Percentiles rank a stretch among this genome's conserved stretches.
phyloP scores from a whole-genome alignment of 345 rosid species.

The Rhodamnia rubescens region DNA sequence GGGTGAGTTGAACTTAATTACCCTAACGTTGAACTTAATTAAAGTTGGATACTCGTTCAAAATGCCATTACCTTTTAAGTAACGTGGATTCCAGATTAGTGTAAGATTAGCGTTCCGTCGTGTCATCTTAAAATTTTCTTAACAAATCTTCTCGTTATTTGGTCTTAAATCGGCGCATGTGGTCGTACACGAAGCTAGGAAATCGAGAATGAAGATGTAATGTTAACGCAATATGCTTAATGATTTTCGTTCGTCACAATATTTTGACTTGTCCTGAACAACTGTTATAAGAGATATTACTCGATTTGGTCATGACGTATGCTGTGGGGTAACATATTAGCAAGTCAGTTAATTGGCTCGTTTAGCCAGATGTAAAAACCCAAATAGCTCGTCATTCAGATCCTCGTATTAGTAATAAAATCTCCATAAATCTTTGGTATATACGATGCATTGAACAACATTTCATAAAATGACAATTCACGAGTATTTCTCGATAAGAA shows the following conservation, averaged over 20 bases:
- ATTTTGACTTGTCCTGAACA: background rate
- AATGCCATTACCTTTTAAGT: background rate
- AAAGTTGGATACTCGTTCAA: background rate
- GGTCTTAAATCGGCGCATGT: background rate
- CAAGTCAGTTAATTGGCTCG: background rate
- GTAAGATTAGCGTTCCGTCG: background rate
- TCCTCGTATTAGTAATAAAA: background rate
- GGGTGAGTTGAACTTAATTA: background rate
- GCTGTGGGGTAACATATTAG: background rate
- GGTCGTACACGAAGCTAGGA: too few species aligned
- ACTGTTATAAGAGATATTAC: background rate
- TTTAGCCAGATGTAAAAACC: background rate
- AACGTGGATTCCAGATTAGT: background rate
- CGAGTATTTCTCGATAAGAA: too few species aligned
- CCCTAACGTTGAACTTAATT: background rate
- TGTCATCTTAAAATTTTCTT: background rate
- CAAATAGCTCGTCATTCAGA: background rate
- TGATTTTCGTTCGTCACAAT: too few species aligned
- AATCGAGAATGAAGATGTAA: too few species aligned
- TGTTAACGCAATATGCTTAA: too few species aligned
- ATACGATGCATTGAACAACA: background rate
- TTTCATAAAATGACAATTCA: too few species aligned
- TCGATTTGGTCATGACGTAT: background rate
- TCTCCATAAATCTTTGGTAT: fast-evolving
- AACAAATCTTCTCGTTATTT: background rate